A percentile compares a stretch with the other conserved stretches of the same genome.
These are phyloP conservation scores for Trametes cubensis DNA, from an alignment of 768 basidiomycete genomes.

Conservation along the genomic window DNA sequence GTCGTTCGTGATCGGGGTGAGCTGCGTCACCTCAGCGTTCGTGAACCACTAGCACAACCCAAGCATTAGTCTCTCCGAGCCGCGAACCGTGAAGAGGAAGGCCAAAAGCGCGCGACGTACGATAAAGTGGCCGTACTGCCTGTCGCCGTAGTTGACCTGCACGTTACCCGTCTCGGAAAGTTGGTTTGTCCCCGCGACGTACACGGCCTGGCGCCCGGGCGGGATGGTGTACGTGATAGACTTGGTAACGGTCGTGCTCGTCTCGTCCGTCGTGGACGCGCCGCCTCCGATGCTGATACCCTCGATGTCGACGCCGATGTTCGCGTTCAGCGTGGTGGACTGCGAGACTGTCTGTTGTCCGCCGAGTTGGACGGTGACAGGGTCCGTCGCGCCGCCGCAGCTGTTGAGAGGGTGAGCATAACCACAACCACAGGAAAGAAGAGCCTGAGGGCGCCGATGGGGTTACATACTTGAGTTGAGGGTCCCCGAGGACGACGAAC, in stretches of 20 bases:
- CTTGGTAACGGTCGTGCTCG: slow-evolving; percentile 8
- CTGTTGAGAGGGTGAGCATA: background rate
- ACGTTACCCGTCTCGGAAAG: slow-evolving; percentile 18
- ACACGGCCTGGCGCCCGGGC: slow-evolving; percentile 18
- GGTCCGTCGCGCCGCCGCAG: slow-evolving; percentile 11
- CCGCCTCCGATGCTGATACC: slow-evolving; percentile 13
- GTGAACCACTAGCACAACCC: slow-evolving; percentile 7
- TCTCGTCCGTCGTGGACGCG: background rate
- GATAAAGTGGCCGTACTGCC: slow-evolving; percentile 14
- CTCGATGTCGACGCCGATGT: slow-evolving; percentile 15
- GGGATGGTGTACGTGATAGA: slow-evolving; percentile 5
- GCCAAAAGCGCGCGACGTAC: slow-evolving; percentile 1
- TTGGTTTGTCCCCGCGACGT: slow-evolving; percentile 13
- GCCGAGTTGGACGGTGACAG: slow-evolving; percentile 12
- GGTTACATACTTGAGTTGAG: slow-evolving; percentile 14
- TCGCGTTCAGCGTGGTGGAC: slow-evolving; percentile 4
- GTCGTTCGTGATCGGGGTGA: slow-evolving; percentile 6
- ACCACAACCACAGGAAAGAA: background rate
- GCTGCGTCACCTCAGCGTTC: background rate
- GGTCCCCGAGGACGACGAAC: slow-evolving; percentile 18
- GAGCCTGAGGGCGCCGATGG: no score
- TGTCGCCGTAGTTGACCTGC: slow-evolving; percentile 18
- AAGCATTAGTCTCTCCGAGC: background rate
- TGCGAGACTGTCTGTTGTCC: slow-evolving; percentile 10
- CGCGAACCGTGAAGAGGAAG: no score